phyloP scores from a whole-genome alignment of 2,329 filamentous ascomycete species.

The Ciborinia camelliae region DNA sequence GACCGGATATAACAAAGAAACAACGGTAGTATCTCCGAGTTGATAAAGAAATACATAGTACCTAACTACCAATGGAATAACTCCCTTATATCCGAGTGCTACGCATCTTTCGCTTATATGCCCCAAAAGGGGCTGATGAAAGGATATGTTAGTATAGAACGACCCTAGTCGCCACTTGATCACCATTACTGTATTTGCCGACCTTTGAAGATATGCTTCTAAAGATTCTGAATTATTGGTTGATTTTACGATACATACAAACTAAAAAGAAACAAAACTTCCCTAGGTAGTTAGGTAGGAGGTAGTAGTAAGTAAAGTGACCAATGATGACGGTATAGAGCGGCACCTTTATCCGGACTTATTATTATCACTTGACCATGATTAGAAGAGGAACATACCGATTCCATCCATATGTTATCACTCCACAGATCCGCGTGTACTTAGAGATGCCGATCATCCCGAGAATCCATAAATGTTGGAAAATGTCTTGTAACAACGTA shows the following conservation, averaged over 20 bases:
- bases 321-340: background rate
- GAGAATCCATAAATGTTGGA: background rate
- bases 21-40: too few relatives aligned
- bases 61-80: background rate
- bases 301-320: background rate
- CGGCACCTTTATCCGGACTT: background rate
- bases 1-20: background rate
- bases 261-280: background rate
- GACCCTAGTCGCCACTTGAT: background rate
- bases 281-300: too few relatives aligned
- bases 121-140: background rate
- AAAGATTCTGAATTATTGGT: background rate
- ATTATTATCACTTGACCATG: background rate
- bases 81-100: background rate
- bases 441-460: conserved; percentile 8
- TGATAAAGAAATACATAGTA: too few relatives aligned
- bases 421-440: background rate
- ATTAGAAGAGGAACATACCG: background rate
- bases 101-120: background rate
- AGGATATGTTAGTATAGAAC: background rate
- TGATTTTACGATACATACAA: background rate
- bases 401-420: background rate
- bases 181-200: background rate
- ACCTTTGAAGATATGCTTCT: background rate
- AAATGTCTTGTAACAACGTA: background rate